A percentile compares a stretch with the other conserved stretches of the same genome.
These are phyloP conservation scores for Fragosphaeria purpurea DNA, from an alignment of 2,329 filamentous ascomycete species.

Conservation along the genomic window DNA sequence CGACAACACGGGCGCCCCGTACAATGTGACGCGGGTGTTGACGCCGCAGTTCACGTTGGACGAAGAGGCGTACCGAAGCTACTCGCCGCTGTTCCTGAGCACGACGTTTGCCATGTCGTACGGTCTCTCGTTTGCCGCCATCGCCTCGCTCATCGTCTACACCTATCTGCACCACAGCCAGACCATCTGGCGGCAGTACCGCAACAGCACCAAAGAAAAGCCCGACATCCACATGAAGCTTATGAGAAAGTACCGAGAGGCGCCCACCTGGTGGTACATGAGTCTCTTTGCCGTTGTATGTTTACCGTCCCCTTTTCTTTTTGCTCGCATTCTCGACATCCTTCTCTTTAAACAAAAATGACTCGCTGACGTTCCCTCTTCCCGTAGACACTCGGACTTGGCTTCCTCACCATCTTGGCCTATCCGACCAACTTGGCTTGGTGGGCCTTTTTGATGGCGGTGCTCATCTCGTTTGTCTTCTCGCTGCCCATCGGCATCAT, in stretches of 20 bases:
- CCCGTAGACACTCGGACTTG: slow-evolving; percentile 38
- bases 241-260: slow-evolving; percentile 53
- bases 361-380: neutral
- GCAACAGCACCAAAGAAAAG: slow-evolving; percentile 47
- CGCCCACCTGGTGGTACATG: slow-evolving; percentile 55
- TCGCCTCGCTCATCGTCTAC: slow-evolving; percentile 59
- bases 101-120: slow-evolving; percentile 63
- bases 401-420: slow-evolving; percentile 43
- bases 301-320: slow-evolving; percentile 10
- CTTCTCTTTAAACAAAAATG: neutral
- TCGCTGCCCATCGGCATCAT: slow-evolving; percentile 57
- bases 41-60: slow-evolving; percentile 53
- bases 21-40: slow-evolving; percentile 56
- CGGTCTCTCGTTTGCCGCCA: slow-evolving; percentile 62
- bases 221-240: slow-evolving; percentile 56
- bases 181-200: slow-evolving; percentile 55
- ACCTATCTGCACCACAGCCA: slow-evolving; percentile 57
- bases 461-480: slow-evolving; percentile 54
- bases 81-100: slow-evolving; percentile 60
- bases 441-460: slow-evolving; percentile 62
- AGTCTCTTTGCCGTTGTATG: slow-evolving; percentile 44
- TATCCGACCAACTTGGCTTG: slow-evolving; percentile 60
- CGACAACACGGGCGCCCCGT: slow-evolving; percentile 55
- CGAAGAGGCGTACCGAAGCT: slow-evolving; percentile 51
- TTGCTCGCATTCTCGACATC: neutral